These are phyloP conservation scores for Boletus insuetus DNA, from an alignment of 768 basidiomycete genomes.

Conservation along the genomic window DNA sequence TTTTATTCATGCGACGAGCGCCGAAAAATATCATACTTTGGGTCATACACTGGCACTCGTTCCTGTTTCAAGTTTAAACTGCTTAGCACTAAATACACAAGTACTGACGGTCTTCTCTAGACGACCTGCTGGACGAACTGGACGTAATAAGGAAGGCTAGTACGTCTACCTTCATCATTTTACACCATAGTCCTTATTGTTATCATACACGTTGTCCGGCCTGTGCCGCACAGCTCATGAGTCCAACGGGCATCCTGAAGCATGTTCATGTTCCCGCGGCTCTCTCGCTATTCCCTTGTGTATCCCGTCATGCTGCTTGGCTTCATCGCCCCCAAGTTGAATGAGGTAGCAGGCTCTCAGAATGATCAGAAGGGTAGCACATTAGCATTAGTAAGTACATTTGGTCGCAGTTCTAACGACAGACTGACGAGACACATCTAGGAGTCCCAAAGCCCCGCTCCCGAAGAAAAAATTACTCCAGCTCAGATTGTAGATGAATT, in stretches of 20 bases:
- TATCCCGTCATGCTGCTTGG: slow-evolving; percentile 10
- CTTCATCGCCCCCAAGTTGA: slow-evolving; percentile 2
- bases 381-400: slow-evolving; percentile 2
- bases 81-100: too few relatives aligned
- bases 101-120: too few relatives aligned
- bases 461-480: slow-evolving; percentile 8
- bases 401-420: background rate
- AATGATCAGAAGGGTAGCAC: background rate
- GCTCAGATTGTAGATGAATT: slow-evolving; percentile 16
- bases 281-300: slow-evolving; percentile 1
- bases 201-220: background rate
- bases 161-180: too few relatives aligned
- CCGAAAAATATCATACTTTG: too few relatives aligned
- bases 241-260: background rate
- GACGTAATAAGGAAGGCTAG: too few relatives aligned
- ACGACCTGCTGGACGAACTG: too few relatives aligned
- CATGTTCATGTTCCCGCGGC: slow-evolving; percentile 8
- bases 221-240: background rate
- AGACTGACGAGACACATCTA: background rate
- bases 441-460: background rate
- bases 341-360: background rate
- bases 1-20: too few relatives aligned
- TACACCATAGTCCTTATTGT: background rate
- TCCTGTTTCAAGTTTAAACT: too few relatives aligned
- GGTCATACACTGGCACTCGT: too few relatives aligned